Percentiles rank a stretch among this genome's conserved stretches.
Conservation (phyloP, 495 filamentous ascomycete species). For the Talaromyces nanjingensis region DNA sequence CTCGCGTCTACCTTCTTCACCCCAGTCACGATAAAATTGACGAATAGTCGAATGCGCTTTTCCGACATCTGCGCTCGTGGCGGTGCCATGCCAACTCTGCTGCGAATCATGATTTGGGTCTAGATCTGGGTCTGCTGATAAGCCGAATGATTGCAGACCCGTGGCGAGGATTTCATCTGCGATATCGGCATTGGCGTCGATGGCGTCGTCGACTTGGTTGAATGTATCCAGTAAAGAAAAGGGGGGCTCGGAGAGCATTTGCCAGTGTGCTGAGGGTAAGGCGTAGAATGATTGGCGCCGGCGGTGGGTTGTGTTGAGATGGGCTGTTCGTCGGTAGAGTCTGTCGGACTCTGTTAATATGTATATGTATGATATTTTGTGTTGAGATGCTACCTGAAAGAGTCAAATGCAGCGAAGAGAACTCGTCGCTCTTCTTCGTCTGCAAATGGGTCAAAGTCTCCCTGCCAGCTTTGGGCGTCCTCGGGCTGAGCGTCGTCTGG, state of each 20-base stretch:
- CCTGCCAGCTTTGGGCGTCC: conserved; percentile 42
- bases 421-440: conserved; percentile 72
- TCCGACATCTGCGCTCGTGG: conserved; percentile 67
- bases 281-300: conserved; percentile 87
- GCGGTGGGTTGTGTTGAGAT: conserved; percentile 81
- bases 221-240: conserved; percentile 77
- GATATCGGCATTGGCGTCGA: conserved; percentile 81
- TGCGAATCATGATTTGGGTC: conserved; percentile 19
- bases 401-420: conserved; percentile 71
- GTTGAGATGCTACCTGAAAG: conserved; percentile 82
- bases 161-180: conserved; percentile 64
- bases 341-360: conserved; percentile 29
- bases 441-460: conserved; percentile 52
- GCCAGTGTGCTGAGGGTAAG: conserved; percentile 74
- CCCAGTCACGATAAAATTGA: conserved; percentile 96
- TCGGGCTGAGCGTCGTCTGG: not conserved
- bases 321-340: conserved; percentile 76
- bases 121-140: conserved; percentile 26
- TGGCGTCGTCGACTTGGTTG: conserved; percentile 73
- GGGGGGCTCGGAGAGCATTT: conserved; percentile 68
- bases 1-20: conserved; percentile 65
- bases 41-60: conserved; percentile 86
- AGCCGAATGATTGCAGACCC: conserved; percentile 59
- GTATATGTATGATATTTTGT: conserved; percentile 32
- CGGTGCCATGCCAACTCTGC: conserved; percentile 55